These are phyloP conservation scores for Fonsecaea pugnacius DNA, from an alignment of 2,329 filamentous ascomycete genomes.

Conservation along the genomic window DNA sequence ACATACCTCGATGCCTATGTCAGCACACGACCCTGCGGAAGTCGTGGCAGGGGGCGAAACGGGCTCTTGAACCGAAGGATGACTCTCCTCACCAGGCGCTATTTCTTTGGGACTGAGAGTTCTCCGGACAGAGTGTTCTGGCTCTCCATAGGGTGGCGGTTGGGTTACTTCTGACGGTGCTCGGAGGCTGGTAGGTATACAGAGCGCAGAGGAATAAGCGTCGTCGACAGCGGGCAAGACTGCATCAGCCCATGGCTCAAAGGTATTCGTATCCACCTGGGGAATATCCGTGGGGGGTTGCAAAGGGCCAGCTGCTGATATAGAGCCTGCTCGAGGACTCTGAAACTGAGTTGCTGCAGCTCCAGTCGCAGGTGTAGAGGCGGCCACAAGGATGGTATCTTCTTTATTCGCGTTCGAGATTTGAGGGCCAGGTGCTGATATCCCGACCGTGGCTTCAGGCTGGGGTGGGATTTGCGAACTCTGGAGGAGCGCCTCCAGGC, in stretches of 20 bases:
- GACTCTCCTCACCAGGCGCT: background rate
- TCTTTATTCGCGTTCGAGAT: background rate
- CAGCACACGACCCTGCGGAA: conserved; percentile 1
- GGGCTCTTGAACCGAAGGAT: background rate
- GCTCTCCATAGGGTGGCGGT: conserved; percentile 1
- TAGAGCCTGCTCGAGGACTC: background rate
- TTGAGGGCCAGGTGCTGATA: conserved; percentile 1
- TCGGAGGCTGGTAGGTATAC: background rate
- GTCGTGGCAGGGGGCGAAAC: background rate
- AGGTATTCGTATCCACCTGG: background rate
- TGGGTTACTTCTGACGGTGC: background rate
- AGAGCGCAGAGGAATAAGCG: background rate
- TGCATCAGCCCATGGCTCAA: conserved; percentile 1
- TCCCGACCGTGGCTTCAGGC: background rate
- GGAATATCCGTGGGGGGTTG: background rate
- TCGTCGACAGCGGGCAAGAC: background rate
- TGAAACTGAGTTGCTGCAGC: background rate
- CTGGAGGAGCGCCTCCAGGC: conserved; percentile 1
- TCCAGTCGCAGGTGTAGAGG: background rate
- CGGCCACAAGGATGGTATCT: background rate
- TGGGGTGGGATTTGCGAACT: conserved; percentile 1
- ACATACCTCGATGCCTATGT: conserved; percentile 3
- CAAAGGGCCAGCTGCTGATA: background rate
- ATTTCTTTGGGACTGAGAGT: background rate
- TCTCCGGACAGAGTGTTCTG: background rate